A percentile compares a stretch with the other conserved stretches of the same genome.
phyloP scores from a whole-genome alignment of 164 flowering plant genomes.

The Vitis rupestris region DNA sequence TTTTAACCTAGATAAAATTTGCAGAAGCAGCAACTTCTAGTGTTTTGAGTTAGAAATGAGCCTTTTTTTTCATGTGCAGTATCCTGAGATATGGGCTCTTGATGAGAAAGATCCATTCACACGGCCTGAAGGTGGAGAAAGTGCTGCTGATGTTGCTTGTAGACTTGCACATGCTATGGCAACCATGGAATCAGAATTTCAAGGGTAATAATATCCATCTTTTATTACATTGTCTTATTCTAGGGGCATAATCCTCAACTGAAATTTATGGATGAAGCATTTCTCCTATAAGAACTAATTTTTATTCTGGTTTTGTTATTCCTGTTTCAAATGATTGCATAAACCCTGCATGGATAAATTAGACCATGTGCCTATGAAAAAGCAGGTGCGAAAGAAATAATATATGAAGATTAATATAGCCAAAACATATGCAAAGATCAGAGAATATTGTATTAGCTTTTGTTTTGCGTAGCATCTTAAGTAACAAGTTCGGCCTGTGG shows the following conservation, averaged over 20 bases:
- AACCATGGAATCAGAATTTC: constrained; percentile 64
- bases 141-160: constrained; percentile 82
- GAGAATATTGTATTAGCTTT: no score
- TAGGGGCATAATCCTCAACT: neutral
- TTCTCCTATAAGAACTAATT: neutral
- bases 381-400: neutral
- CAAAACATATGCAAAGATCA: no score
- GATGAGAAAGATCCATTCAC: constrained; percentile 86
- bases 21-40: no score
- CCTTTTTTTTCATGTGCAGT: constrained; percentile 34
- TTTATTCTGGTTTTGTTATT: neutral
- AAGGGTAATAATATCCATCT: constrained; percentile 48
- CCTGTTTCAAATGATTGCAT: neutral
- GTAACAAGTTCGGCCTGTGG: no score
- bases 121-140: constrained; percentile 91
- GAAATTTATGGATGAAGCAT: neutral
- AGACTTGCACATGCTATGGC: constrained; percentile 67
- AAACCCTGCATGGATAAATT: neutral
- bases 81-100: constrained; percentile 86
- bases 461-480: no score
- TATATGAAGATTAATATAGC: neutral
- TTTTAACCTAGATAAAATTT: no score
- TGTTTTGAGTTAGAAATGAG: no score
- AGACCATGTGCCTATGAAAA: neutral
- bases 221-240: neutral